phyloP scores from a whole-genome alignment of 805 yeast genomes.

The Kazachstania taianensis region DNA sequence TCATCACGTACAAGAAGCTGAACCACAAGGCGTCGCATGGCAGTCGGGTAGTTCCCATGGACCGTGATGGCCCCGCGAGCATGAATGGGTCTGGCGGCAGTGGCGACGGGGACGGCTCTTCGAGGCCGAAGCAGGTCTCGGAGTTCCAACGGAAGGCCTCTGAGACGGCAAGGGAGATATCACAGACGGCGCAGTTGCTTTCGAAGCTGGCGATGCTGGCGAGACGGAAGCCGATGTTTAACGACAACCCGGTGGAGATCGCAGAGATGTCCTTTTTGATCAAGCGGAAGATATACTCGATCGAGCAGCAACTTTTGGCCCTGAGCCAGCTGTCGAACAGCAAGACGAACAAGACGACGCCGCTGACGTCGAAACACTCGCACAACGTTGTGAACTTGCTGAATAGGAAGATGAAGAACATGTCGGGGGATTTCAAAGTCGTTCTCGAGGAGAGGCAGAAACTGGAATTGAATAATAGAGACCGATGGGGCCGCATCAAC shows the following conservation, averaged over 20 bases:
- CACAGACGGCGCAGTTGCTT: constrained; percentile 71
- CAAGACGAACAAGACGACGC: constrained; percentile 34
- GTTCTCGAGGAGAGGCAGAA: constrained; percentile 85
- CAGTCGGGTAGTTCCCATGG: background rate
- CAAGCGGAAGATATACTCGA: constrained; percentile 36
- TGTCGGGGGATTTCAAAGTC: constrained; percentile 80
- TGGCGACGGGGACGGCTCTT: background rate
- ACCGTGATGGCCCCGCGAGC: background rate
- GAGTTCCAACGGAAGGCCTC: constrained; percentile 68
- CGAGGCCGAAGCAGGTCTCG: constrained; percentile 25
- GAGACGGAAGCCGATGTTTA: constrained; percentile 80
- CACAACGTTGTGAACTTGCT: constrained; percentile 79
- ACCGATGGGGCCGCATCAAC: constrained; percentile 77
- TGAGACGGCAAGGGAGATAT: constrained; percentile 77
- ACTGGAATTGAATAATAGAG: constrained; percentile 68
- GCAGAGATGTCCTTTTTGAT: constrained; percentile 80
- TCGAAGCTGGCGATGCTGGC: constrained; percentile 76
- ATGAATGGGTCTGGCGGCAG: no score
- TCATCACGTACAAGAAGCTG: constrained; percentile 58
- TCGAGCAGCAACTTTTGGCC: constrained; percentile 76
- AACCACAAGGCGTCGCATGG: constrained; percentile 35
- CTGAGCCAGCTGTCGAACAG: constrained; percentile 52
- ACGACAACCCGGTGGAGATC: constrained; percentile 89
- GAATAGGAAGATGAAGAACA: constrained; percentile 83
- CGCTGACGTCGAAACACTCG: constrained; percentile 38